These are phyloP conservation scores for Fusarium nelsonii DNA, from an alignment of 2,329 filamentous ascomycete genomes.

Conservation along the genomic window DNA sequence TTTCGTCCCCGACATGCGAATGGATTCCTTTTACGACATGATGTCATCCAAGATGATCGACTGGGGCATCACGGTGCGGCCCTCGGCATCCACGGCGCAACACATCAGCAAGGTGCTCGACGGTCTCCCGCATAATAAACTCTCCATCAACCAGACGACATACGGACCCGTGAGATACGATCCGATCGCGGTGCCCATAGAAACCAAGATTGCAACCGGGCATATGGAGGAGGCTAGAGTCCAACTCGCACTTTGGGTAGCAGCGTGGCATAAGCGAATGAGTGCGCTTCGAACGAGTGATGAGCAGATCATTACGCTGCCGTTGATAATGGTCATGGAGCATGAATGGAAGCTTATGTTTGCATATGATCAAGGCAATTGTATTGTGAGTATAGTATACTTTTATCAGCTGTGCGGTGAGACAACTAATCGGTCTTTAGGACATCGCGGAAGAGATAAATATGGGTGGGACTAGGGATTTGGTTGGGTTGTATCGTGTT, in stretches of 20 bases:
- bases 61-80: not conserved
- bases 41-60: not conserved
- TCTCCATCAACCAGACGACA: not conserved
- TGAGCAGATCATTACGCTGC: not conserved
- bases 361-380: not conserved
- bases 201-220: not conserved
- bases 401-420: not conserved
- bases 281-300: not conserved
- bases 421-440: not conserved
- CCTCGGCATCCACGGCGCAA: not conserved
- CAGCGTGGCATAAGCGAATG: conserved; percentile 8
- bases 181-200: not conserved
- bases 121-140: not conserved
- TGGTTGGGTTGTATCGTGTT: conserved; percentile 1
- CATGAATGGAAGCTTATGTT: conserved; percentile 2
- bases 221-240: not conserved
- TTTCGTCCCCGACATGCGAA: not conserved
- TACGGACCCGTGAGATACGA: not conserved
- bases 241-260: conserved; percentile 3
- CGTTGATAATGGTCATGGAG: conserved; percentile 2
- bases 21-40: not conserved
- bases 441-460: not conserved
- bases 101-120: not conserved
- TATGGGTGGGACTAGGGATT: not conserved
- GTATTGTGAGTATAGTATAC: not conserved